Evolutionary conservation across 441 rosid genomes (phyloP), one percentile per base, ranked within the genome.

Genomic region (Gossypium schwendimanii): DNA sequence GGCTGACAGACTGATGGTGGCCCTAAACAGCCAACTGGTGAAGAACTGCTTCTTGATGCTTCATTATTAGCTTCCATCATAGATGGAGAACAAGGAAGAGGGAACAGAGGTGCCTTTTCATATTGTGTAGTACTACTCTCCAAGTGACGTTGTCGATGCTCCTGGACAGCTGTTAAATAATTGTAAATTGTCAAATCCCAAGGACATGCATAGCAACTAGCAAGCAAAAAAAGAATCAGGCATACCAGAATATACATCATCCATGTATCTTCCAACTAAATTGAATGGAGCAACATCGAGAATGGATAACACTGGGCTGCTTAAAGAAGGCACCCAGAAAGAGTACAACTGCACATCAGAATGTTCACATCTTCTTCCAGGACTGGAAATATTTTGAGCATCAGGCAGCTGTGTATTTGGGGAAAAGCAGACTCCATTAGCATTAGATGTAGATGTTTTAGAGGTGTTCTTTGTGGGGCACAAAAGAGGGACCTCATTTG

Each of bases 81-180:
- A 65, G 91, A 73, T 55, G 77, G 39, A 58, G 76, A 71, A 50
- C 58, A 60, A 70, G 89, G 86, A 78, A 87, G 82, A 52, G 88
- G 83, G 76, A 95, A 93, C 18, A 95, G 82, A 58, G 96, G 96
- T 79, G 86, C 90, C 87, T 77, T 88, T 77, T 89, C 92, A 75
- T 79, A 76, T 57, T 54, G 81, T 59, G 78, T 62, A 83, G 87
- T 88, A 84, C 87, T 76, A 23, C 84, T 83, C 86, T 87, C 88
- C 72, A 90, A 77, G 73, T 79, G 84, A 72, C 81, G 85, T 26
- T 81, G 88, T 66, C 87, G 87, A 80, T 86, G 76, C 55, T 89
- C 97, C 82, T 41, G 83, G 24, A 85, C 81, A 77, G 91, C 98
- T 93, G 89, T 76, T 78, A 86, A 73, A 71, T 33, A 77, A 65